Evolutionary conservation across 441 rosid genomes (phyloP), one percentile per base, ranked within the genome.

Genomic region (Jatropha podagrica): DNA sequence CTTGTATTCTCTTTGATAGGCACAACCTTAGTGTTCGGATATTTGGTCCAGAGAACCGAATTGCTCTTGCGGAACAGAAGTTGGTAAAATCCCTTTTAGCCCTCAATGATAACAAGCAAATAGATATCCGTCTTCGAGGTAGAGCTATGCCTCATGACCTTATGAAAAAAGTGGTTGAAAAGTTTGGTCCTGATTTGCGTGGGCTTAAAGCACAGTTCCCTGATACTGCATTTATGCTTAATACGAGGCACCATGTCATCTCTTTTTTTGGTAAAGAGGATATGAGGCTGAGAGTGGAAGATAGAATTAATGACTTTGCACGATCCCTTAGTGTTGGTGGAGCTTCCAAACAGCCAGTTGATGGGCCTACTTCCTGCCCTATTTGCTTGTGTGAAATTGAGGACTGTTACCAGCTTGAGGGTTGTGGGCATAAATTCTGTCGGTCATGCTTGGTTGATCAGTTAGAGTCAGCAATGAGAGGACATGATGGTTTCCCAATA

Each of bases 371-470:
- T 78, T 18, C 73, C 55, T 81, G 84, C 52, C 81, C 84, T 2
- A 69, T 81, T 61, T 81, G 84, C 73, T 69, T 81, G 59, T 81
- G 80, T 69, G 84, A 78, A 68, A 73, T 81, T 58, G 82, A 78
- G 72, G 79, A 81, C 40, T 41, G 78, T 68, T 81, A 75, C 78
- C 79, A 73, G 72, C 82, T 81, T 11, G 74, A 64, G 62, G 75
- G 62, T 18, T 81, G 82, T 60, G 68, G 41, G 10, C 84, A 81
- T 58, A 68, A 55, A 26, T 81, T 78, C 76, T 78, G 84, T 64
- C 72, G 72, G 58, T 58, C 52, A 38, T 94, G 98, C 80, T 83
- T 92, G 83, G 79, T 91, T 73, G 97, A 90, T 76, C 98, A 95
- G 71, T 85, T 89, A 20, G 98, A 92, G 68, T 93, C 95, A 2